Conservation (phyloP, 441 rosid genomes). For the Macaranga tanarius region DNA sequence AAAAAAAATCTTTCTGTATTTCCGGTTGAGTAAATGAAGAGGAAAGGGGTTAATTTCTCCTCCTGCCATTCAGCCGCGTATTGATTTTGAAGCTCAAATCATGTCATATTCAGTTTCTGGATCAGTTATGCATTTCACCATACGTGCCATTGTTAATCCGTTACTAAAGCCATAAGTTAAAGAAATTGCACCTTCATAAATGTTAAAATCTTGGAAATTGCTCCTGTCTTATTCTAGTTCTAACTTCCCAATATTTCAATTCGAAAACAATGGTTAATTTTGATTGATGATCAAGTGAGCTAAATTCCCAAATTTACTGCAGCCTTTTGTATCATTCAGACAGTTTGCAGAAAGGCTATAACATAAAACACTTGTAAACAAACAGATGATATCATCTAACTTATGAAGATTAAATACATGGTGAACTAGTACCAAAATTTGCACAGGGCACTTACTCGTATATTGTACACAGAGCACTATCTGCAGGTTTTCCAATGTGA, state of each 20-base stretch:
- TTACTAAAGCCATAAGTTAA: background rate
- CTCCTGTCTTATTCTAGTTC: too few species aligned
- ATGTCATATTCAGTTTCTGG: background rate
- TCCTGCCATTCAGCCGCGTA: conserved; percentile 1
- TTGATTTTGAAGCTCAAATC: conserved; percentile 9
- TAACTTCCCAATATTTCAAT: too few species aligned
- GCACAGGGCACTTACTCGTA: background rate
- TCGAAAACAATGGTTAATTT: too few species aligned
- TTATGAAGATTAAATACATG: too few species aligned
- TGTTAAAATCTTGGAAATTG: too few species aligned
- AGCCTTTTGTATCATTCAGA: too few species aligned
- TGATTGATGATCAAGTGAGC: too few species aligned
- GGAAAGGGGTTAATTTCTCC: background rate
- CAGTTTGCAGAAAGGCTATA: too few species aligned
- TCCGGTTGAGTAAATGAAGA: conserved; percentile 23
- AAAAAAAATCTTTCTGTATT: background rate
- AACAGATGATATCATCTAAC: too few species aligned
- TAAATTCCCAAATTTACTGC: too few species aligned
- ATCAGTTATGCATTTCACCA: background rate
- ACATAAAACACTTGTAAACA: too few species aligned
- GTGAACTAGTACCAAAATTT: background rate
- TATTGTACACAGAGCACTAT: too few species aligned
- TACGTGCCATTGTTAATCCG: background rate
- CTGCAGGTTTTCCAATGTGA: background rate
- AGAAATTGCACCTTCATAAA: background rate